Evolutionary conservation across 1,284 basidiomycete genomes (phyloP).

Genomic region (Moesziomyces antarcticus): DNA sequence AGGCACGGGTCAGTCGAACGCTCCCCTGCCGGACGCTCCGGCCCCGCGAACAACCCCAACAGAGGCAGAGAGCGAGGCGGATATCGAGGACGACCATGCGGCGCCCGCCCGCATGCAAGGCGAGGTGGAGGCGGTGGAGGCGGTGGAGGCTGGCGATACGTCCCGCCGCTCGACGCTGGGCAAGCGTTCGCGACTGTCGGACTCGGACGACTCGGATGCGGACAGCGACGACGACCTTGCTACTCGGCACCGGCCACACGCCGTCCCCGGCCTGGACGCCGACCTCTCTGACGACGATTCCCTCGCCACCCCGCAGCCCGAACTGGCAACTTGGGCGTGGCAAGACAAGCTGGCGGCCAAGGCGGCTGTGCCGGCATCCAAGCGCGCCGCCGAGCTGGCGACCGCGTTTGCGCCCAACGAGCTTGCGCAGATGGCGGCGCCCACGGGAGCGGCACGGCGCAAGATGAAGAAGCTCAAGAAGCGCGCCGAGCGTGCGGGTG

Average conservation of each 20-base stretch:
- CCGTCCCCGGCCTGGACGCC: slow-evolving; percentile 23
- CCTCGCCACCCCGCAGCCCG: neutral
- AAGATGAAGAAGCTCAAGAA: slow-evolving; percentile 54
- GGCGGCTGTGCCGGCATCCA: slow-evolving; percentile 8
- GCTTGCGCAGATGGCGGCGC: slow-evolving; percentile 28
- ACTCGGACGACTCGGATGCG: slow-evolving; percentile 8
- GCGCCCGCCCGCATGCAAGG: neutral
- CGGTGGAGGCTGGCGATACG: slow-evolving; percentile 10
- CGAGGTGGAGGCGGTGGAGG: neutral
- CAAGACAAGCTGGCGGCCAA: slow-evolving; percentile 27
- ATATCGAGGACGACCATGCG: slow-evolving; percentile 27
- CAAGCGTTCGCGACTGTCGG: slow-evolving; percentile 30
- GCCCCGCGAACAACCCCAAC: slow-evolving; percentile 13
- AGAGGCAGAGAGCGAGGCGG: slow-evolving; percentile 3
- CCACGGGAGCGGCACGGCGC: slow-evolving; percentile 11
- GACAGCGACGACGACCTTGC: slow-evolving; percentile 10
- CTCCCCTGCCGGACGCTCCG: slow-evolving; percentile 14
- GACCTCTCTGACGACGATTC: slow-evolving; percentile 7
- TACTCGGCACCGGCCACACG: neutral
- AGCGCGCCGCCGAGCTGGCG: slow-evolving; percentile 30
- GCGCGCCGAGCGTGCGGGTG: slow-evolving; percentile 31
- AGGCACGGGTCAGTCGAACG: slow-evolving; percentile 22
- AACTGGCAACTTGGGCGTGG: slow-evolving; percentile 7
- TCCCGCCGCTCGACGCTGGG: slow-evolving; percentile 30
- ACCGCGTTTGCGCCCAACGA: slow-evolving; percentile 35